Evolutionary conservation across 805 yeast genomes (phyloP), one percentile per base, ranked within the genome.

Genomic region (Blastobotrys americana): DNA sequence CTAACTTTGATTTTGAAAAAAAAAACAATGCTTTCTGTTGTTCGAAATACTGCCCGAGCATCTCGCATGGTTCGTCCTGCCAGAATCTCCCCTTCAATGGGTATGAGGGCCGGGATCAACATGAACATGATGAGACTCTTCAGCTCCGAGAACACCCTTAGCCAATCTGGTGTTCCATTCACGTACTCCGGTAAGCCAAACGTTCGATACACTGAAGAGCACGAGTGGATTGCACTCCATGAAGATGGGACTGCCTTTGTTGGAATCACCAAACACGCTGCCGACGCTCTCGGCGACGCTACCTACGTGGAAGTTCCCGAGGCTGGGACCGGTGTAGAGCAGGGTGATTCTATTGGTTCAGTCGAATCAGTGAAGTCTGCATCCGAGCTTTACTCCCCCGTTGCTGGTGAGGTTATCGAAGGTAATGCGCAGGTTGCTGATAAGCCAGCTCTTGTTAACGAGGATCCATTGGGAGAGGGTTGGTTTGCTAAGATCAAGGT

Each of bases 291-390:
- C 49, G 98, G 98, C 37, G 98, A 93, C 67, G 94, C 95, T 45
- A 94, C 97, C 3, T 93, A 74, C 63, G 82, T 89, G 48, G 98
- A 93, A 67, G 73, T 90, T 55, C 95, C 95, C 39, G 89, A 82
- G 54, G 76, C 74, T 34, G 84, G 81, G 34, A 74, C 72, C 34
- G 69, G 60, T 23, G 71, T 82, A 45, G 79, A 71, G 46, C 72
- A 73, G 40, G 94, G 95, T 41, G 97, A 87, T 51, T 71, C 90
- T 10, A 71, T 93, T 60, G 97, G 97, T 4, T 84, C 95, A 25
- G 94, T 93, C 34, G 98, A 93, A 68, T 77, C 88, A 36, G 98
- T 93, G 58, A 93, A 93, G 69, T 78, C 89, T 39, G 97, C 98
- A 21, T 77, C 86, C 53, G 98, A 93, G 60, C 82, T 93, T 51